Evolutionary conservation across 129 eudicot species (phyloP), one percentile per base, ranked within the genome.

Genomic region (Chrysanthemum lavandulifolium): DNA sequence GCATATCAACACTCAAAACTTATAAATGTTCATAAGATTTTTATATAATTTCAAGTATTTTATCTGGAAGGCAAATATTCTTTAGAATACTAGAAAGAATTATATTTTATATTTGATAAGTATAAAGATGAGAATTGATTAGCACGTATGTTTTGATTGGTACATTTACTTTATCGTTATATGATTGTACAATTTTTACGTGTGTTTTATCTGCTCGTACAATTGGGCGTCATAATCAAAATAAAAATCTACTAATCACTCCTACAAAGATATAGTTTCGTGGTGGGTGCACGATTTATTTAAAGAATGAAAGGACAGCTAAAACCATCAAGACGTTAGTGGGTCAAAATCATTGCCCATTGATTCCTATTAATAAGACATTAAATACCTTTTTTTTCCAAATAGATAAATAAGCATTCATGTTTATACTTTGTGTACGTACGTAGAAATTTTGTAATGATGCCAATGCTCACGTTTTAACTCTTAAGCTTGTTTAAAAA

Each of bases 291-390:
- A 25, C 45, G 48, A 54, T 55, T 18, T 55, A 47, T 78, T 70
- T 57, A 78, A 72, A 65, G 62, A 65, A 71, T 56, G 59, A 65
- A 55, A 56, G 13, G 73, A 78, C 82, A 64, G 63, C 73, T 78
- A 78, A 55, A 65, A 72, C 73, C 54, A 65, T 50, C 13, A 9
- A 54, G 78, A 65, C 61, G 82, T 65, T 76, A 43, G 62, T n/a
- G 10, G 67, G 82, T 78, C 77, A 47, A 68, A 12, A 71, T 71
- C 82, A 43, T 45, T 65, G 73, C 31, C 73, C 66, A 65, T 65
- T 72, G 43, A 78, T 45, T 78, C 27, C 13, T 56, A 67, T 45
- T 64, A 65, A 71, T 55, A 65, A 47, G 77, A 64, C 78, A 56
- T 78, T 72, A 18, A 25, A 78, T 47, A 67, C 73, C 69, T 78